Conservation (phyloP, 2,329 filamentous ascomycete species). For the Fusarium nanum region DNA sequence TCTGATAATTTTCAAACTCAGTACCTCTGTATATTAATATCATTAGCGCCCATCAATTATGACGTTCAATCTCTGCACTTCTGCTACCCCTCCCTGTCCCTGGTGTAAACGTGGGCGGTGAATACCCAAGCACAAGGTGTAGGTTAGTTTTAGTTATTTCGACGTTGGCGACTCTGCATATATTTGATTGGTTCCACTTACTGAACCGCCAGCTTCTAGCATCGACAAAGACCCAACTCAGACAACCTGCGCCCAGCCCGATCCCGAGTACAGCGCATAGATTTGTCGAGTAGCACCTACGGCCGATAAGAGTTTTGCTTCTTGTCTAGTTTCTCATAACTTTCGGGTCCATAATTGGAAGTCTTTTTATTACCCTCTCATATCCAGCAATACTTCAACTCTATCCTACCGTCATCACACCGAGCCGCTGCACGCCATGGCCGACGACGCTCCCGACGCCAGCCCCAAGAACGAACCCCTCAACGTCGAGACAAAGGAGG, state of each 20-base stretch:
- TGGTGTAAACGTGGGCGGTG: constrained; percentile 40
- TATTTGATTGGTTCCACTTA: constrained; percentile 45
- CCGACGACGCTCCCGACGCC: constrained; percentile 57
- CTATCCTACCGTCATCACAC: constrained; percentile 32
- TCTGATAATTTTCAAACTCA: not conserved
- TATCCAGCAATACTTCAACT: constrained; percentile 8
- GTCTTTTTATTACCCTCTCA: not conserved
- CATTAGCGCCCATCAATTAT: constrained; percentile 4
- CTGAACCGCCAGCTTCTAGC: constrained; percentile 38
- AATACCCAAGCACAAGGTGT: constrained; percentile 33
- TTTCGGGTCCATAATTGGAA: not conserved
- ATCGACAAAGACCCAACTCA: constrained; percentile 38
- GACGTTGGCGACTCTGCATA: constrained; percentile 35
- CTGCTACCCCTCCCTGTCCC: constrained; percentile 41
- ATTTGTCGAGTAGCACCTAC: constrained; percentile 1
- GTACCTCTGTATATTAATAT: not conserved
- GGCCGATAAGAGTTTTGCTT: not conserved
- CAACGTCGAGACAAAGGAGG: constrained; percentile 60
- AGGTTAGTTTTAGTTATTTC: constrained; percentile 38
- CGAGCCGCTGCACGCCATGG: constrained; percentile 52
- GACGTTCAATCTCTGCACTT: constrained; percentile 9
- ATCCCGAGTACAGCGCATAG: constrained; percentile 25
- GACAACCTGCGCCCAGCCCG: constrained; percentile 36
- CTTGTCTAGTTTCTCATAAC: not conserved
- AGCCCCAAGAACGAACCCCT: constrained; percentile 54